Conservation (phyloP, 805 yeast genomes). For the Candida sanyiensis region DNA sequence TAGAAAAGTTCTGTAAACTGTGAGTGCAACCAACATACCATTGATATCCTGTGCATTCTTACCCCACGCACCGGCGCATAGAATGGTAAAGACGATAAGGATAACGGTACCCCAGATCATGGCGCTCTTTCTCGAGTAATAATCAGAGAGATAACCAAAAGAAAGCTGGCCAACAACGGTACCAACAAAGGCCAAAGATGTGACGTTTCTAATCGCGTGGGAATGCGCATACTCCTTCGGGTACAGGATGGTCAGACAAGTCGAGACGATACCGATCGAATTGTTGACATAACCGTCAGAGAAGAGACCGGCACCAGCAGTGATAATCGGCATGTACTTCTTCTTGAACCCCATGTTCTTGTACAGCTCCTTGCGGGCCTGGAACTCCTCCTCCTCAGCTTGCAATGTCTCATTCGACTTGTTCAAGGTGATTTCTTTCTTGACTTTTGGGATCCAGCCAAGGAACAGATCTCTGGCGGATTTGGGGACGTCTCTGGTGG, state of each 20-base stretch:
- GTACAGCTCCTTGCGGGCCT: constrained; percentile 16
- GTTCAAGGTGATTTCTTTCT: constrained; percentile 38
- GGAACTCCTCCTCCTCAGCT: constrained; percentile 24
- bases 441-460: constrained; percentile 39
- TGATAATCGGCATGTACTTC: constrained; percentile 61
- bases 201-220: constrained; percentile 68
- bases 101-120: constrained; percentile 76
- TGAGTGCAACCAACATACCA: constrained; percentile 79
- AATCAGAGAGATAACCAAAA: constrained; percentile 80
- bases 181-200: constrained; percentile 88
- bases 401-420: constrained; percentile 26
- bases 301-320: constrained; percentile 89
- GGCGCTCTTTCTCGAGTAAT: constrained; percentile 72
- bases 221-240: constrained; percentile 57
- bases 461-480: constrained; percentile 32
- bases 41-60: constrained; percentile 33
- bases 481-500: constrained; percentile 44
- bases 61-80: constrained; percentile 89
- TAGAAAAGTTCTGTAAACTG: constrained; percentile 78
- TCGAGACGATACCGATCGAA: constrained; percentile 70
- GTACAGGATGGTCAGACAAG: constrained; percentile 63
- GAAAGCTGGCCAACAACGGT: constrained; percentile 79
- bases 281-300: constrained; percentile 92
- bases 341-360: constrained; percentile 21
- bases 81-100: constrained; percentile 69